These are phyloP conservation scores for Blechomonas ayalai DNA, from an alignment of 208 protist genomes.

Conservation along the genomic window DNA sequence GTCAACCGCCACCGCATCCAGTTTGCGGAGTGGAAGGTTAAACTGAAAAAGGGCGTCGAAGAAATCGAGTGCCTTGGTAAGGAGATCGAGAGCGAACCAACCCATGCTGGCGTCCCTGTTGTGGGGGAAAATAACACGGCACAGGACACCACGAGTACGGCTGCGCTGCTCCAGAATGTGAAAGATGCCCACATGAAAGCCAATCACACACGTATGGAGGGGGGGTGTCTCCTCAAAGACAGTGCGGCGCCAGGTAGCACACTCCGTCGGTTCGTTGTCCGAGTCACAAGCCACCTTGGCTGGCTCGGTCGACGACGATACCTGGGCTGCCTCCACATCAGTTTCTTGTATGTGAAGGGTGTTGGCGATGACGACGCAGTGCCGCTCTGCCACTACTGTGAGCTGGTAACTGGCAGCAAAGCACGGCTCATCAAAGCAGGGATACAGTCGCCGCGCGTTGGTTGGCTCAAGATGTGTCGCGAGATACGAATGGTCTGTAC, in stretches of 20 bases:
- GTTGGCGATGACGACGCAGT: constrained; percentile 38
- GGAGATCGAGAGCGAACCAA: constrained; percentile 89
- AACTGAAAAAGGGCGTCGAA: constrained; percentile 86
- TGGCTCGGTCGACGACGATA: not conserved
- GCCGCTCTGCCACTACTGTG: constrained; percentile 23
- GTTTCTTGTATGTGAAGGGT: constrained; percentile 10
- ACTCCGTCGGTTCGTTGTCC: not conserved
- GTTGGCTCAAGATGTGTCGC: constrained; percentile 66
- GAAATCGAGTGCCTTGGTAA: constrained; percentile 69
- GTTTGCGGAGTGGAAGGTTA: constrained; percentile 86
- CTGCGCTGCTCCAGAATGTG: constrained; percentile 65
- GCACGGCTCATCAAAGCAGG: constrained; percentile 69
- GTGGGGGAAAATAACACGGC: constrained; percentile 50
- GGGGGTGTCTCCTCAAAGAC: constrained; percentile 37
- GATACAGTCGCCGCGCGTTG: constrained; percentile 39
- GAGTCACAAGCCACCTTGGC: not conserved
- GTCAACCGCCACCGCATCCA: constrained; percentile 62
- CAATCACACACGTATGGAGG: constrained; percentile 54
- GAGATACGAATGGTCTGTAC: constrained; percentile 22
- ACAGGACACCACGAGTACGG: constrained; percentile 22
- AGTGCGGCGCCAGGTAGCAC: constrained; percentile 8
- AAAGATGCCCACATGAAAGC: constrained; percentile 91
- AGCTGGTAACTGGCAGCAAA: constrained; percentile 48
- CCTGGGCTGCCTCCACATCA: not conserved
- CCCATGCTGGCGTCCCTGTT: constrained; percentile 21